phyloP scores from a whole-genome alignment of 2,329 filamentous ascomycete species.

The Fusarium pseudograminearum region DNA sequence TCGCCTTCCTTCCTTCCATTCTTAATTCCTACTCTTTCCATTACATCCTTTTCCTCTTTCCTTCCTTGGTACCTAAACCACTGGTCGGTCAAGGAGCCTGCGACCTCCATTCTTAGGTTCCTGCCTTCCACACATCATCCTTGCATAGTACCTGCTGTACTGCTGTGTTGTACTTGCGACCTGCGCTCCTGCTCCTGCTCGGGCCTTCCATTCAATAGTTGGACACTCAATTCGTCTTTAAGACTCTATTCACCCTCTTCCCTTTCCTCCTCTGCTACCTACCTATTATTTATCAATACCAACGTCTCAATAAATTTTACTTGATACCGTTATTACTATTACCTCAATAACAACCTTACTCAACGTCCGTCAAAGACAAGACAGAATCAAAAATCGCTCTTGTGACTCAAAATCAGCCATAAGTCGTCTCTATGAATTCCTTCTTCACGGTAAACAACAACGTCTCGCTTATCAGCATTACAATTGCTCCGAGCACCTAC shows the following conservation, averaged over 20 bases:
- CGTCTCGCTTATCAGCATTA: slow-evolving; percentile 70
- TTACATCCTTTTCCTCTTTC: slow-evolving; percentile 12
- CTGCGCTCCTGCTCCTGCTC: slow-evolving; percentile 1
- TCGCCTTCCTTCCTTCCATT: slow-evolving; percentile 20
- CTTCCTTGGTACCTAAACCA: slow-evolving; percentile 14
- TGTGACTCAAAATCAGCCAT: slow-evolving; percentile 24
- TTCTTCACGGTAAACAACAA: slow-evolving; percentile 71
- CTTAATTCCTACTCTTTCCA: slow-evolving; percentile 7
- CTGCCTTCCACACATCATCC: slow-evolving; percentile 19
- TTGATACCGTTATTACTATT: slow-evolving; percentile 1
- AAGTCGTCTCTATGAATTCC: slow-evolving; percentile 64
- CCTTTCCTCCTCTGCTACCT: neutral
- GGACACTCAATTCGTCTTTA: slow-evolving; percentile 15
- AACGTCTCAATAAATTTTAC: slow-evolving; percentile 14
- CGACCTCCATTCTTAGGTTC: slow-evolving; percentile 14
- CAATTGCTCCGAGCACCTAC: slow-evolving; percentile 69
- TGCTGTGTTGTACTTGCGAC: neutral
- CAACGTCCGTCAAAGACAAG: slow-evolving; percentile 3
- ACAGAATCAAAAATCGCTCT: slow-evolving; percentile 6
- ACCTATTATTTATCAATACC: slow-evolving; percentile 9
- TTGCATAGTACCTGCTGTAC: slow-evolving; percentile 21
- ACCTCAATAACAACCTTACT: neutral
- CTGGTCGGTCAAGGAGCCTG: slow-evolving; percentile 24
- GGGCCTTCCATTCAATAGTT: slow-evolving; percentile 14
- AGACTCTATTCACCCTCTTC: slow-evolving; percentile 26